These are phyloP conservation scores for Epichloe coenophiala DNA, from an alignment of 2,329 filamentous ascomycete genomes.

Conservation along the genomic window DNA sequence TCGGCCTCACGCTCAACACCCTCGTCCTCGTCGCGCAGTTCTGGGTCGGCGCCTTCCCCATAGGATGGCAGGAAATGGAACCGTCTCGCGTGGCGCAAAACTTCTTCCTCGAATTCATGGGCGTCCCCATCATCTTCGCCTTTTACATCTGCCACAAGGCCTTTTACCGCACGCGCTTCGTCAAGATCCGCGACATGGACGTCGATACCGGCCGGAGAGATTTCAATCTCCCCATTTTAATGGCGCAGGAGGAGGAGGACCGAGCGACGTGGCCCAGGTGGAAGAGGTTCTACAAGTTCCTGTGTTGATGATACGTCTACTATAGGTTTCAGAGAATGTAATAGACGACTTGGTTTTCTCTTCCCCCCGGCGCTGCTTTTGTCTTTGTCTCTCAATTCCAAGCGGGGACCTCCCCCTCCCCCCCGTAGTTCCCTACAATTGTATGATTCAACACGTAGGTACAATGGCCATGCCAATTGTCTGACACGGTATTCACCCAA, in stretches of 20 bases:
- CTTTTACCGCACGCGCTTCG: conserved; percentile 53
- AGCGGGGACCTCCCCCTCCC: too few species aligned
- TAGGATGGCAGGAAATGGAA: conserved; percentile 38
- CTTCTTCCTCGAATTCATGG: conserved; percentile 65
- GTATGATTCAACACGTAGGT: too few species aligned
- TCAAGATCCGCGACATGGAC: conserved; percentile 66
- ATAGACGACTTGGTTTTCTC: neutral
- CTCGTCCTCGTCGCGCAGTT: conserved; percentile 73
- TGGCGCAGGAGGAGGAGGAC: conserved; percentile 71
- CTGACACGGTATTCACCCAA: too few species aligned
- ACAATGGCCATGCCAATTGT: too few species aligned
- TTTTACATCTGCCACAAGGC: conserved; percentile 66
- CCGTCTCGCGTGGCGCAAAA: conserved; percentile 36
- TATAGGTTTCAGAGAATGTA: neutral
- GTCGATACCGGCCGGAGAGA: conserved; percentile 74
- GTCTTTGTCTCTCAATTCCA: too few species aligned
- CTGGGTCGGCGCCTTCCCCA: conserved; percentile 72
- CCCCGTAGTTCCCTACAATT: too few species aligned
- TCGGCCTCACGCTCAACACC: conserved; percentile 63
- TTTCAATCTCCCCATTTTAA: conserved; percentile 64
- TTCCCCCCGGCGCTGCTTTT: too few species aligned
- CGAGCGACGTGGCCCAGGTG: conserved; percentile 56
- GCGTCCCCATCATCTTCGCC: conserved; percentile 51
- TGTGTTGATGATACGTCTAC: conserved; percentile 38
- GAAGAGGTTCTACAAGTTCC: conserved; percentile 62